phyloP scores from a whole-genome alignment of 2,329 filamentous ascomycete genomes.

The Colletotrichum chrysophilum region DNA sequence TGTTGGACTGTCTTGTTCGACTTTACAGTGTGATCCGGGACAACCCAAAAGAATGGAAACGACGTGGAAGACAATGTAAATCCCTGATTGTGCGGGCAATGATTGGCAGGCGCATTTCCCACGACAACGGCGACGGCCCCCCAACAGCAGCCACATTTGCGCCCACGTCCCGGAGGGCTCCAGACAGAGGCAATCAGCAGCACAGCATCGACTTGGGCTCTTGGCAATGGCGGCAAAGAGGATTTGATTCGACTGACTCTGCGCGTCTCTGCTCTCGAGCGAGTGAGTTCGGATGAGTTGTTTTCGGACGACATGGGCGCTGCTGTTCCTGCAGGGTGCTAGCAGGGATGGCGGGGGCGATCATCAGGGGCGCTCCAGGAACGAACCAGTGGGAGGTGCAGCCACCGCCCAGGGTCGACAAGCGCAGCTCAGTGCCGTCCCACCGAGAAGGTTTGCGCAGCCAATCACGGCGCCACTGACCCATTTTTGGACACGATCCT shows the following conservation, averaged over 20 bases:
- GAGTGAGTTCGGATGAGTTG: slow-evolving; percentile 6
- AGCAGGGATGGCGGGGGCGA: slow-evolving; percentile 15
- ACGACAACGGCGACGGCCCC: neutral
- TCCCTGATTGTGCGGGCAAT: neutral
- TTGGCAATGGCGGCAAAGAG: neutral
- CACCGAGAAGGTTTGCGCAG: neutral
- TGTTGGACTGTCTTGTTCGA: neutral
- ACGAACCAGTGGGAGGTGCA: slow-evolving; percentile 22
- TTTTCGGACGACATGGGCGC: neutral
- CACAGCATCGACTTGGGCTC: neutral
- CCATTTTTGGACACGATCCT: slow-evolving; percentile 18
- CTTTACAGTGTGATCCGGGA: neutral
- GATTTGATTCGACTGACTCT: neutral
- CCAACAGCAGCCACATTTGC: neutral
- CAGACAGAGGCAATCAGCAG: neutral
- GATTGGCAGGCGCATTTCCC: slow-evolving; percentile 16
- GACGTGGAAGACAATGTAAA: neutral
- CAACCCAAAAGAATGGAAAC: neutral
- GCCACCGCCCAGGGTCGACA: neutral
- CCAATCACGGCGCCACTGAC: neutral
- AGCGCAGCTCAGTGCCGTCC: slow-evolving; percentile 6
- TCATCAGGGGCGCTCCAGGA: slow-evolving; percentile 15
- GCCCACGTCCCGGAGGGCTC: neutral
- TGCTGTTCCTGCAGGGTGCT: slow-evolving; percentile 22
- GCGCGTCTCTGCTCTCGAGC: neutral